phyloP scores from a whole-genome alignment of 129 eudicot genomes.

The Ambrosia trifida region DNA sequence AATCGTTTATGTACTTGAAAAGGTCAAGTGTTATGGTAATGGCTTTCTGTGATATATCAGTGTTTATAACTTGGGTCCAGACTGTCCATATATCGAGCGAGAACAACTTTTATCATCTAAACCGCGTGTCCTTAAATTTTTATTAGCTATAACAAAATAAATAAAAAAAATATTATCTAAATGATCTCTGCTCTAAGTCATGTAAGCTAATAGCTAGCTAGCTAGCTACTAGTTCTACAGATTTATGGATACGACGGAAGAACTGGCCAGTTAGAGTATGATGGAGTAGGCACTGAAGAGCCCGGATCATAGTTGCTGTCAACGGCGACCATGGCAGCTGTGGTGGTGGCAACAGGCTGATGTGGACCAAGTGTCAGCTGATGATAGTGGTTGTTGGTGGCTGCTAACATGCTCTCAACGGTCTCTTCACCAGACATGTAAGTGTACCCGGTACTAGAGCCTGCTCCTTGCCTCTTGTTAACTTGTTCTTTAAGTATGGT shows the following conservation, averaged over 20 bases:
- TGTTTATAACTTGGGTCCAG: no score
- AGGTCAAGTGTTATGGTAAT: no score
- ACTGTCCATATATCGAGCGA: no score
- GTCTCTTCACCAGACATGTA: constrained; percentile 75
- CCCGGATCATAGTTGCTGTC: constrained; percentile 46
- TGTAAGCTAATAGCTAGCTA: not conserved
- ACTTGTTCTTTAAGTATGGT: constrained; percentile 58
- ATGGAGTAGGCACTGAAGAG: constrained; percentile 37
- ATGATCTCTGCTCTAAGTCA: constrained; percentile 6
- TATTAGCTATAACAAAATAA: not conserved
- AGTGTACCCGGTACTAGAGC: constrained; percentile 41
- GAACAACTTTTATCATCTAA: not conserved
- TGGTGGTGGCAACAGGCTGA: constrained; percentile 13
- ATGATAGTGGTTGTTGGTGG: constrained; percentile 31
- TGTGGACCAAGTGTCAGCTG: constrained; percentile 21
- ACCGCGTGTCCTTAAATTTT: not conserved
- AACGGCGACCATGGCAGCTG: not conserved
- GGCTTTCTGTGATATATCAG: no score
- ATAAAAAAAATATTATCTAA: constrained; percentile 23
- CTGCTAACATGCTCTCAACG: constrained; percentile 64
- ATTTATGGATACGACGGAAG: constrained; percentile 61
- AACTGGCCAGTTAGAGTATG: constrained; percentile 50
- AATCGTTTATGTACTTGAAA: no score
- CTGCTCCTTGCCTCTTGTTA: constrained; percentile 43
- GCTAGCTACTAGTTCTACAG: constrained; percentile 10